phyloP scores from a whole-genome alignment of 2,329 filamentous ascomycete species.

The Pseudopithomyces chartarum region DNA sequence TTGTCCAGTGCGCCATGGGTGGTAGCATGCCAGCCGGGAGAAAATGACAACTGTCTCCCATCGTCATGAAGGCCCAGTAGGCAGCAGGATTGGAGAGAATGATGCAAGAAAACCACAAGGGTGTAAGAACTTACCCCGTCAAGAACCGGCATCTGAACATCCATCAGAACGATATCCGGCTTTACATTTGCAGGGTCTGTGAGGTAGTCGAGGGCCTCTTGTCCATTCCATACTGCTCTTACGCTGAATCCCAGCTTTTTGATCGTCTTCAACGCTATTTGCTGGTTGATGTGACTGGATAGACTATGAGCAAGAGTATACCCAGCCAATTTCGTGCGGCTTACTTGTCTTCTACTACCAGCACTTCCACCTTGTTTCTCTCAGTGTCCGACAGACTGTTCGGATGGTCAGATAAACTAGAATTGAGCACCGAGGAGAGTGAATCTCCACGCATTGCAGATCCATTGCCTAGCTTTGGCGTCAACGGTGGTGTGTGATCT shows the following conservation, averaged over 20 bases:
- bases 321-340: slow-evolving; percentile 30
- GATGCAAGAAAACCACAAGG: not conserved
- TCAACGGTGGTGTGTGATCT: slow-evolving; percentile 53
- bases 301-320: slow-evolving; percentile 8
- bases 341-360: slow-evolving; percentile 83
- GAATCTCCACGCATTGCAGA: slow-evolving; percentile 10
- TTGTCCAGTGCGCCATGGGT: too few species aligned
- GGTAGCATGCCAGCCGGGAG: too few species aligned
- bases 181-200: slow-evolving; percentile 55
- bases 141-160: slow-evolving; percentile 60
- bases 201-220: slow-evolving; percentile 78
- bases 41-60: too few species aligned
- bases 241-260: slow-evolving; percentile 74
- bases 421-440: slow-evolving; percentile 31
- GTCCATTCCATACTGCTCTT: slow-evolving; percentile 75
- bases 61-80: not conserved
- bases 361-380: slow-evolving; percentile 67
- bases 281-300: slow-evolving; percentile 66
- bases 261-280: slow-evolving; percentile 77
- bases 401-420: slow-evolving; percentile 33
- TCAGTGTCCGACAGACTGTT: slow-evolving; percentile 61
- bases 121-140: slow-evolving; percentile 57
- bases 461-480: slow-evolving; percentile 32
- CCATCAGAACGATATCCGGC: slow-evolving; percentile 77
- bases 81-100: not conserved